Conservation (phyloP, 176 grass and related monocot genomes). For the Hyparrhenia diplandra region DNA sequence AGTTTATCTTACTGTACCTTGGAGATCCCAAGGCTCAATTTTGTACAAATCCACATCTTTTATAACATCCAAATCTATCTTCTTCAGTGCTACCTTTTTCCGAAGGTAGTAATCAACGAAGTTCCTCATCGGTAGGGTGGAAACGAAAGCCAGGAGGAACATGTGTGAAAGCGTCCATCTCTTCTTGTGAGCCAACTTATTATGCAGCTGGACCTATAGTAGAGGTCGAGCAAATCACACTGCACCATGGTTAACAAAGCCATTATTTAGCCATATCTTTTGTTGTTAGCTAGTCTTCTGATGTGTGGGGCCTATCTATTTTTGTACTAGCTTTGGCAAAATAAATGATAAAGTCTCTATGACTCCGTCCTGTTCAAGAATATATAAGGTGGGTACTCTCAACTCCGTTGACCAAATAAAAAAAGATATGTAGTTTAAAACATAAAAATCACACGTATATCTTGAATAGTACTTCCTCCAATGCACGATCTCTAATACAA, state of each 20-base stretch:
- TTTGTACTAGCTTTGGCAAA: not conserved
- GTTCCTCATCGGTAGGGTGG: slow-evolving; percentile 90
- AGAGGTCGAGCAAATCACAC: not conserved
- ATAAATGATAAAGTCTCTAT: not conserved
- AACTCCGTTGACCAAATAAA: too few relatives aligned
- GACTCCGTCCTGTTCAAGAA: not conserved
- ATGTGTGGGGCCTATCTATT: not conserved
- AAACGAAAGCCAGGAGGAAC: slow-evolving; percentile 93
- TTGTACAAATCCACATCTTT: slow-evolving; percentile 93
- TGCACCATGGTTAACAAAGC: slow-evolving; percentile 7
- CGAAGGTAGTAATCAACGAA: slow-evolving; percentile 97
- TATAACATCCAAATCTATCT: slow-evolving; percentile 90
- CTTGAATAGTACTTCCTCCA: not conserved
- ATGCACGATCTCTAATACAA: not conserved
- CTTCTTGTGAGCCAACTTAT: not conserved
- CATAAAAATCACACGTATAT: not conserved
- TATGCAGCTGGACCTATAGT: not conserved
- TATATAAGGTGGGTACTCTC: not conserved
- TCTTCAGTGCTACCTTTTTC: slow-evolving; percentile 74
- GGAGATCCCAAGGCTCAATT: slow-evolving; percentile 97
- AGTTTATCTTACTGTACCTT: slow-evolving; percentile 43
- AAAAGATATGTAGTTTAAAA: not conserved
- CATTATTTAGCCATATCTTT: not conserved
- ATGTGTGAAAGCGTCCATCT: slow-evolving; percentile 77
- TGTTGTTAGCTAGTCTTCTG: not conserved